Conservation (phyloP, 2,329 filamentous ascomycete genomes). For the Colletotrichum tropicicola region DNA sequence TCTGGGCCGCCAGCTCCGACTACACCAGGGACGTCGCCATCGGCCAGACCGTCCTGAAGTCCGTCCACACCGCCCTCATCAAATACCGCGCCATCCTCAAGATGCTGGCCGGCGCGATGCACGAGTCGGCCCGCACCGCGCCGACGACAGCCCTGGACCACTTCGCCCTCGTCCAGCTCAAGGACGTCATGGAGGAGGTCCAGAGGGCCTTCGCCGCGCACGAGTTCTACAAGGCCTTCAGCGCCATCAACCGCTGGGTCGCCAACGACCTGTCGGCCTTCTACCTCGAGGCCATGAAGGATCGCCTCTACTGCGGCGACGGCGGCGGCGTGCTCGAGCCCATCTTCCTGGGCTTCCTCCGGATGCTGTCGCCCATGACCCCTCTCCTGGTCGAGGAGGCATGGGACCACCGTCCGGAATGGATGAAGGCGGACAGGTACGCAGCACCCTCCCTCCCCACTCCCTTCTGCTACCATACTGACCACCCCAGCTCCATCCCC, state of each 20-base stretch:
- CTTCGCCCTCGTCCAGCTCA: conserved; percentile 80
- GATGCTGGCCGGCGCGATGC: conserved; percentile 84
- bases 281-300: conserved; percentile 93
- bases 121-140: conserved; percentile 58
- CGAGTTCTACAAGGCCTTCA: conserved; percentile 84
- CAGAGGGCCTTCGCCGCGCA: conserved; percentile 72
- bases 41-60: conserved; percentile 78
- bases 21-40: conserved; percentile 90
- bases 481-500: conserved; percentile 33
- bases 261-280: conserved; percentile 87
- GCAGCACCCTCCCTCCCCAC: conserved; percentile 43
- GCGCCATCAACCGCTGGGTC: conserved; percentile 81
- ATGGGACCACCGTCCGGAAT: conserved; percentile 78
- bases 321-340: conserved; percentile 70
- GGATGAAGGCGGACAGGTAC: conserved; percentile 62
- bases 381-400: conserved; percentile 89
- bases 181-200: conserved; percentile 71
- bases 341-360: conserved; percentile 77
- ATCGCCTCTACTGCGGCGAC: conserved; percentile 87
- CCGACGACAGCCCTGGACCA: conserved; percentile 72
- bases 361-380: conserved; percentile 83
- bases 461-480: conserved; percentile 2
- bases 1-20: conserved; percentile 93
- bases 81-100: conserved; percentile 93
- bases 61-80: conserved; percentile 78